Base-by-base conservation (phyloP, 2,329 filamentous ascomycete species). In the Sarocladium strictum region DNA sequence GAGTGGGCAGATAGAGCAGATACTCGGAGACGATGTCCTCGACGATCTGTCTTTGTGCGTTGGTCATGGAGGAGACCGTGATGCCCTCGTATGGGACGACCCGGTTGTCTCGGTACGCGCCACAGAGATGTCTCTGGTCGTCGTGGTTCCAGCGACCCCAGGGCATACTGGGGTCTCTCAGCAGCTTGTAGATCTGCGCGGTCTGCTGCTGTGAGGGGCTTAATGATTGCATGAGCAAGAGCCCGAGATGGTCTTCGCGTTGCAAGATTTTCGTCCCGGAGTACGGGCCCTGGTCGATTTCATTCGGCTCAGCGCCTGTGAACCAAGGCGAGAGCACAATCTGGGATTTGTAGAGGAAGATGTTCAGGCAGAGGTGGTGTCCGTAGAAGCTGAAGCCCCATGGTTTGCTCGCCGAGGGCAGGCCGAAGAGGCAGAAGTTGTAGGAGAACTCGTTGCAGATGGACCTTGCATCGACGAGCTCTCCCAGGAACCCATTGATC, bases 321-420 rank as follows among this genome's bases (percentile, higher is more conserved):
- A 93, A 93, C 70, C 84, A 89, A 0, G 89, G 89, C 0, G 81
- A 84, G 2, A 90, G 75, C 43, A 90, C 72, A 50, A 90, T 84
- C 65, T 90, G 85, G 0, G 72, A 68, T 29, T 74, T 74, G 63
- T 84, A 79, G 59, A 91, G 75, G 64, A 91, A 87, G 21, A 87
- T 76, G 61, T 84, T 85, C 2, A 92, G 76, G 60, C 86, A 90
- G 2, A 93, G 75, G 61, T 93, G 89, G 65, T 93, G 89, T 6
- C 89, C 89, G 68, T 90, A 93, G 62, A 90, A 83, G 0, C 82
- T 80, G 68, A 81, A 88, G 1, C 87, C 87, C 87, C 87, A 91
- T 0, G 86, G 83, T 2, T 69, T 60, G 0, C 72, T 72, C 0
- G 71, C 64, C 0, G 81, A 84, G 0, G 85, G 85, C 10, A 68